phyloP scores from a whole-genome alignment of 371 early-diverging fungal genomes.

The Vittaforma corneae region DNA sequence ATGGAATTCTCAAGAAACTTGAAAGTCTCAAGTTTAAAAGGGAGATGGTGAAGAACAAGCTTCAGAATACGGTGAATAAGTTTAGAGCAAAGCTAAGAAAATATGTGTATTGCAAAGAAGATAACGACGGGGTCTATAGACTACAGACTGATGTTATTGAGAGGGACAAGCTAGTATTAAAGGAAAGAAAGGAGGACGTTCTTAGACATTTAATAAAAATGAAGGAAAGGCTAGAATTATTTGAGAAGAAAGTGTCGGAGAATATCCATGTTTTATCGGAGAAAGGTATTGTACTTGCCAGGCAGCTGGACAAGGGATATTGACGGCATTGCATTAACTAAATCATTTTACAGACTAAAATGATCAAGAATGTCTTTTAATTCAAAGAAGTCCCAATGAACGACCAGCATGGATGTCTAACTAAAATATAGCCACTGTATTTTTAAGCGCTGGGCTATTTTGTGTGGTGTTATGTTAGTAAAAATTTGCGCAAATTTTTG shows the following conservation, averaged over 20 bases:
- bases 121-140: neutral
- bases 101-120: constrained; percentile 6
- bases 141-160: neutral
- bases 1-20: constrained; percentile 23
- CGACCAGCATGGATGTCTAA: too few relatives aligned
- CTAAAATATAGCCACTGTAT: too few relatives aligned
- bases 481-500: too few relatives aligned
- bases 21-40: constrained; percentile 20
- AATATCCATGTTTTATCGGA: too few relatives aligned
- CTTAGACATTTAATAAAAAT: neutral
- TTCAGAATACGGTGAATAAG: neutral
- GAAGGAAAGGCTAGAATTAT: neutral
- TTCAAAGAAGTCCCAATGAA: too few relatives aligned
- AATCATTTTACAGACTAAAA: too few relatives aligned
- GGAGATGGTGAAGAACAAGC: constrained; percentile 5
- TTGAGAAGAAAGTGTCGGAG: constrained; percentile 3
- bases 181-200: neutral
- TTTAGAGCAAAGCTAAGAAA: neutral
- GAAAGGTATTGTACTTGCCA: too few relatives aligned
- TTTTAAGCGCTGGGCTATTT: too few relatives aligned
- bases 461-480: too few relatives aligned
- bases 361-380: too few relatives aligned
- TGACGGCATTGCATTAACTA: too few relatives aligned
- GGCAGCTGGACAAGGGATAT: too few relatives aligned
- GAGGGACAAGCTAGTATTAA: neutral